Base-by-base conservation (phyloP, 2,329 filamentous ascomycete species). In the Fusarium albosuccineum region DNA sequence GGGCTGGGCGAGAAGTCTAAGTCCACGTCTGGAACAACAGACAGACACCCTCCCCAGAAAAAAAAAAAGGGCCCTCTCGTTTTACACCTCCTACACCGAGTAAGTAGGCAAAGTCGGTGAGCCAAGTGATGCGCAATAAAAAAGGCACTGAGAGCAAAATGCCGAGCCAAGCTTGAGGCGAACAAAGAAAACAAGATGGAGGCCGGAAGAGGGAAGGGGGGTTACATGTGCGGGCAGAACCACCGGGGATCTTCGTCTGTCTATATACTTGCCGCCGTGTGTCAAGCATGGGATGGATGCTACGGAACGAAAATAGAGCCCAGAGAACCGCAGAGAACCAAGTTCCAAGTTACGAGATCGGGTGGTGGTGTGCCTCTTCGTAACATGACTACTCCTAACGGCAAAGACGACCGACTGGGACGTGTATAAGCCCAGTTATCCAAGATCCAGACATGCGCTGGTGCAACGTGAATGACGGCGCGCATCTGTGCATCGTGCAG, bases 1-100 rank as follows among this genome's bases (percentile, higher is more conserved):
- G 63, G 69, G 61, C 57, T 71, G 71, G 69, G 67, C 62, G 45
- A 67, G 62, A 73, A 69, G 68, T 67, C 67, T 67, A 73, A 71
- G 62, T 61, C 36, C 41, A 36, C 58, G 48, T 65, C 58, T 46
- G 57, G 55, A 68, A 56, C 58, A 22, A 22, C 22, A 22, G 22
- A 22, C 22, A 4, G 57, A 63, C 66, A 55, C 66, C 65, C 66
- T 68, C 65, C 52, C 48, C 64, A 63, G 70, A 64, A 70, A 63
- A 71, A 70, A 63, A 71, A 52, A 52, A 62, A 37, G 64, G 36
- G 56, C 60, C 62, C 60, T 64, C 50, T 22, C 22, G 3, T 22
- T 46, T 66, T 50, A 39, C 46, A 67, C 64, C 49, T 62, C 41
- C 40, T 26, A 54, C 63, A 51, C 58, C 44, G 58, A 66, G 62